Base-by-base conservation (phyloP, 164 flowering plant genomes). In the Akebia trifoliata region DNA sequence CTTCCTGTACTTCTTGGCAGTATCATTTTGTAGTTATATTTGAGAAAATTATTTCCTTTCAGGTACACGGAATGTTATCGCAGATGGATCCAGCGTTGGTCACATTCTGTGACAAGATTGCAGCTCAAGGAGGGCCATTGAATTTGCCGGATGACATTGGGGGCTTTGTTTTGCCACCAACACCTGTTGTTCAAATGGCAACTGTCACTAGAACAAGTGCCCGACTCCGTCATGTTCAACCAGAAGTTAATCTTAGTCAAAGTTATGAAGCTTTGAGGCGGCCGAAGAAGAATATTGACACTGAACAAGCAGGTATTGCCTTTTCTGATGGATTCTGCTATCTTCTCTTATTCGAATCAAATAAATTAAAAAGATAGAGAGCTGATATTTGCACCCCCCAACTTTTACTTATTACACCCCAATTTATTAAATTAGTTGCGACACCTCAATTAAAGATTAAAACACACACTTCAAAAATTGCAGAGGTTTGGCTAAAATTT, bases 71-170 rank as follows among this genome's bases (percentile, higher is more conserved):
- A 57, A 93, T 93, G 99, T 66, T 93, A 50, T 79, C 95, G 42
- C 99, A 90, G 76, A 87, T 93, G 90, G 99, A 94, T 67, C 99
- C 96, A 24, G 87, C 91, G 15, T 72, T 94, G 37, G 81, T 86
- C 35, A 62, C 89, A 44, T 85, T 77, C 63, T 94, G 99, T 73
- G 99, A 94, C 57, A 90, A 88, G 70, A 88, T 94, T 72, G 89
- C 89, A 46, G 89, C 76, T 36, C 83, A 90, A 75, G 99, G 97
- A n/a, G 99, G 97, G 28, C 97, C 97, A 11, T 9, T 67, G 30
- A 69, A 63, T 30, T 26, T 86, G 60, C 96, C 93, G 22, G 96
- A 81, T 61, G 91, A 76, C 17, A 35, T 77, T 39, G 78, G 66
- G 21, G 81, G 68, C 26, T 66, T 77, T 46, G 44, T 56, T 38